Evolutionary conservation across 768 basidiomycete species (phyloP), one percentile per base, ranked within the genome.

Genomic region (Termitomyces sp.): DNA sequence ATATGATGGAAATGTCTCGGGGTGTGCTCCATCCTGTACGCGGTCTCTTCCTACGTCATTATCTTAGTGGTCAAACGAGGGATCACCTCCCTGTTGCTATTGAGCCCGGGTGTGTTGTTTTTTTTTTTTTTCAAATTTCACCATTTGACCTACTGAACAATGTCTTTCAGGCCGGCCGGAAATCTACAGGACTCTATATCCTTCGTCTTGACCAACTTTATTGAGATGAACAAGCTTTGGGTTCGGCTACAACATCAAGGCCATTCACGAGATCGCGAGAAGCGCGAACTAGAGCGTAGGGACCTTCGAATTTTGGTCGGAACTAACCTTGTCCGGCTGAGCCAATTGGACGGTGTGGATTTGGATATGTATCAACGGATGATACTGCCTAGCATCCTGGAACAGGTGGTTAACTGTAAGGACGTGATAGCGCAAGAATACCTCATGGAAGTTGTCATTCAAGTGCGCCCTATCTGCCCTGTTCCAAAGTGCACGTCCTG

Each of bases 191-290:
- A 99, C 72, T 98, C 95, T 1, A 96, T 93, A 61, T 85, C 85
- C 3, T 98, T 98, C 69, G 95, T 98, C 40, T 81, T 99, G 58
- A 98, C 95, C 59, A 98, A 98, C 73, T 98, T 99, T 68, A 93
- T 99, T 69, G 97, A 99, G 70, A 99, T 98, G 96, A 98, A 98
- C 82, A 99, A 98, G 71, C 87, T 98, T 24, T 98, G 97, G 97
- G 96, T 99, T 3, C 91, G 97, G 40, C 81, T 98, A 12, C 97
- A 98, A 72, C 97, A 99, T 67, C 93, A 96, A 68, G 97, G 96
- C 0, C 95, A 98, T 67, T 97, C 95, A 1, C 85, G 94, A 47
- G 97, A 99, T 71, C 86, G 95, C 53, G 97, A 99, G 71, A 97
- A 97, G 72, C 90, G 97, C 53, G 97, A 98, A 71, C 79, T 96